A percentile compares a stretch with the other conserved stretches of the same genome.
Evolutionary conservation across 176 grass and related monocot species (phyloP).

Genomic region (Zizania latifolia): DNA sequence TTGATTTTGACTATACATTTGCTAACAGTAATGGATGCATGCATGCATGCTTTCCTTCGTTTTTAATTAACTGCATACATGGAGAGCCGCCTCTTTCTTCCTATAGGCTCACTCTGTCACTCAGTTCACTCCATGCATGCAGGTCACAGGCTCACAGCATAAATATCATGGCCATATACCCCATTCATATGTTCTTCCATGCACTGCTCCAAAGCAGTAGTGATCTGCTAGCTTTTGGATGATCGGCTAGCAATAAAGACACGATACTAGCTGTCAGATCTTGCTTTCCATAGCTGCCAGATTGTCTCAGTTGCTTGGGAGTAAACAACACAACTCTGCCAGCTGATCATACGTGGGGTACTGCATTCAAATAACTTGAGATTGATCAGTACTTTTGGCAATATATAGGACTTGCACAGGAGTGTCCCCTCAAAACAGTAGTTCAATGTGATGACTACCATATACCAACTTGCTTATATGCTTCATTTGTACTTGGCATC

Average conservation of each 20-base stretch:
- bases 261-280: no score
- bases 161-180: not conserved
- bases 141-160: not conserved
- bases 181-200: not conserved
- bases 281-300: no score
- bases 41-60: constrained; percentile 48
- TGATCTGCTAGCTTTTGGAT: constrained; percentile 26
- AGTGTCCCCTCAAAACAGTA: no score
- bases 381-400: no score
- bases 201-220: constrained; percentile 12
- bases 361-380: no score
- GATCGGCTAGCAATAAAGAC: no score
- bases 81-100: not conserved
- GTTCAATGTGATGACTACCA: constrained; percentile 16
- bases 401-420: no score
- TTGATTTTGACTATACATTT: constrained; percentile 41
- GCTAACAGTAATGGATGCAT: constrained; percentile 32
- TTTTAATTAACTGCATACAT: constrained; percentile 31
- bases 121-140: not conserved
- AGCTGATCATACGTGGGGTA: not conserved
- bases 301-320: not conserved
- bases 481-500: not conserved
- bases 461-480: not conserved
- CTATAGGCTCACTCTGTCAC: constrained; percentile 2
- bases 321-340: not conserved